A percentile compares a stretch with the other conserved stretches of the same genome.
Evolutionary conservation across 2,329 filamentous ascomycete genomes (phyloP).

Genomic region (Aureobasidium sp.): DNA sequence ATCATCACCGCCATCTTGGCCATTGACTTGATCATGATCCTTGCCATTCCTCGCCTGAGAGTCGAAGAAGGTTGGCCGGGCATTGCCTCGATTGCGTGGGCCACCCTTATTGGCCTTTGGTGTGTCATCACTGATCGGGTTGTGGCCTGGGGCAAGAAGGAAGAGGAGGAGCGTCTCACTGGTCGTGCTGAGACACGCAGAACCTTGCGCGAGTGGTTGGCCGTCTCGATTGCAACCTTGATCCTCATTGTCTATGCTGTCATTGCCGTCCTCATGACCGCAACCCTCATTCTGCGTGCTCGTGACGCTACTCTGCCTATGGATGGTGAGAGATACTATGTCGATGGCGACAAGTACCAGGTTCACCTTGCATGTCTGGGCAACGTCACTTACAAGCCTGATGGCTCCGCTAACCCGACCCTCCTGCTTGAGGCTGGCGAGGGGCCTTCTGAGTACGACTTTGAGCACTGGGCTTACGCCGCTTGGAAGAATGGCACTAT

Average conservation of each 20-base stretch:
- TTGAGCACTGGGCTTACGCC: slow-evolving; percentile 73
- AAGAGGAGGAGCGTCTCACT: slow-evolving; percentile 88
- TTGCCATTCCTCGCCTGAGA: slow-evolving; percentile 66
- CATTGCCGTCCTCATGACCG: slow-evolving; percentile 67
- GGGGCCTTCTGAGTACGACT: slow-evolving; percentile 65
- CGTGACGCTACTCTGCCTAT: slow-evolving; percentile 68
- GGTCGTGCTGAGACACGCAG: slow-evolving; percentile 80
- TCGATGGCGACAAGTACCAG: slow-evolving; percentile 77
- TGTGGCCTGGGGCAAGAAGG: slow-evolving; percentile 84
- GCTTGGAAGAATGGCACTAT: slow-evolving; percentile 76
- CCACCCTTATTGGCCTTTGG: slow-evolving; percentile 71
- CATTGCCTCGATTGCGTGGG: slow-evolving; percentile 79
- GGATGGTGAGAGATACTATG: slow-evolving; percentile 68
- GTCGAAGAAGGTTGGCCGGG: slow-evolving; percentile 88
- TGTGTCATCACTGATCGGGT: slow-evolving; percentile 70
- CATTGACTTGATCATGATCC: slow-evolving; percentile 70
- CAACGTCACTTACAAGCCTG: slow-evolving; percentile 51
- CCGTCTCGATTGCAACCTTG: slow-evolving; percentile 68
- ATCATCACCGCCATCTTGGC: slow-evolving; percentile 61
- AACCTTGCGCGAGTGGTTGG: slow-evolving; percentile 75
- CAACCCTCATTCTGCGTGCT: slow-evolving; percentile 70
- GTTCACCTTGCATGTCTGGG: slow-evolving; percentile 82
- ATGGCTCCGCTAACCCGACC: slow-evolving; percentile 60
- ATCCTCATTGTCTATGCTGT: slow-evolving; percentile 62
- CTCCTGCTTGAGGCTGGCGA: slow-evolving; percentile 82